phyloP scores from a whole-genome alignment of 805 yeast species.

The Metschnikowia matae region DNA sequence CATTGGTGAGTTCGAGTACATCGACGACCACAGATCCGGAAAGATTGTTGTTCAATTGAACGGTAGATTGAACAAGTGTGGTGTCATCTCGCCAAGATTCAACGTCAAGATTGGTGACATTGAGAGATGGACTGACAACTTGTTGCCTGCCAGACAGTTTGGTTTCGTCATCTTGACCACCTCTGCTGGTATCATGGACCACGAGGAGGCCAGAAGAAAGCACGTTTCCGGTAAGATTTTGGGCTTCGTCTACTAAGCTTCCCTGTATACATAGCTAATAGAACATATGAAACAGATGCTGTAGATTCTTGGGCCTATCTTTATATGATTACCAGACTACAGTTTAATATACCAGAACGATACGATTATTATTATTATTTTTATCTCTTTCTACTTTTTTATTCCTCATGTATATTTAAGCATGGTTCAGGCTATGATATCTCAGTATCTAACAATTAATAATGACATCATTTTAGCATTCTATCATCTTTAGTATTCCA shows the following conservation, averaged over 20 bases:
- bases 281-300: background rate
- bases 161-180: conserved; percentile 98
- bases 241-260: conserved; percentile 86
- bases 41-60: conserved; percentile 34
- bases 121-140: conserved; percentile 98
- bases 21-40: conserved; percentile 36
- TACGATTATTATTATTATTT: too few relatives aligned
- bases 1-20: conserved; percentile 36
- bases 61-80: conserved; percentile 68
- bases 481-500: too few relatives aligned
- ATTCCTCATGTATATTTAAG: too few relatives aligned
- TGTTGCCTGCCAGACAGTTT: conserved; percentile 98
- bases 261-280: conserved; percentile 48
- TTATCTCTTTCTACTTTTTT: too few relatives aligned
- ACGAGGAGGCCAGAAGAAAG: conserved; percentile 99
- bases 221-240: conserved; percentile 98
- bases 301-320: background rate
- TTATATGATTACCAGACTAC: too few relatives aligned
- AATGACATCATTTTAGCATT: too few relatives aligned
- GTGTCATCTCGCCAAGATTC: conserved; percentile 98
- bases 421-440: too few relatives aligned
- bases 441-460: too few relatives aligned
- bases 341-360: too few relatives aligned
- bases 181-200: conserved; percentile 99
- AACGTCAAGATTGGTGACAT: conserved; percentile 92